Evolutionary conservation across 2,329 filamentous ascomycete genomes (phyloP).

Genomic region (Sporothrix sp.): DNA sequence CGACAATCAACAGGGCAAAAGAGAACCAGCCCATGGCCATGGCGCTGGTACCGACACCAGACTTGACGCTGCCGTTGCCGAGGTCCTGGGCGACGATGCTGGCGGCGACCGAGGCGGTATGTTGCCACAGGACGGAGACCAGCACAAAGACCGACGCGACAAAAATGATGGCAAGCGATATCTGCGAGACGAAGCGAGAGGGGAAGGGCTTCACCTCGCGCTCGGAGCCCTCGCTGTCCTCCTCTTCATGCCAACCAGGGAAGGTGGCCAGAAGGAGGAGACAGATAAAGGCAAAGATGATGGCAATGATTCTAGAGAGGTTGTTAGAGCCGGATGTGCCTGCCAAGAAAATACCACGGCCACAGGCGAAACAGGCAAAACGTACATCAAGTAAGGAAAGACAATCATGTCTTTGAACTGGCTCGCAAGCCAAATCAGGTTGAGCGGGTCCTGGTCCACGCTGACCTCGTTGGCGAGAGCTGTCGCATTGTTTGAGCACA

Average conservation of each 20-base stretch:
- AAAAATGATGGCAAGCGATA: slow-evolving; percentile 87
- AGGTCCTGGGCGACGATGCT: slow-evolving; percentile 89
- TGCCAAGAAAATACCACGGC: no score
- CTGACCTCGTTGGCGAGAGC: slow-evolving; percentile 80
- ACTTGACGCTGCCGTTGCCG: slow-evolving; percentile 77
- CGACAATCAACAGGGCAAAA: slow-evolving; percentile 84
- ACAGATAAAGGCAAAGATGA: slow-evolving; percentile 93
- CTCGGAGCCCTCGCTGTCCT: slow-evolving; percentile 69
- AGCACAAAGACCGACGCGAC: slow-evolving; percentile 60
- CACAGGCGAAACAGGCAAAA: slow-evolving; percentile 15
- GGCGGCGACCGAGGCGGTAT: slow-evolving; percentile 92
- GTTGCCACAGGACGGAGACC: slow-evolving; percentile 78
- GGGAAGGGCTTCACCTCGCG: slow-evolving; percentile 92
- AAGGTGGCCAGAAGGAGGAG: slow-evolving; percentile 93
- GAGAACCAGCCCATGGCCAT: slow-evolving; percentile 99
- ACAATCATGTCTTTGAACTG: slow-evolving; percentile 99
- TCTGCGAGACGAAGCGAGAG: slow-evolving; percentile 81
- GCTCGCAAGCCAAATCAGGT: slow-evolving; percentile 90
- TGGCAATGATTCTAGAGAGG: slow-evolving; percentile 72
- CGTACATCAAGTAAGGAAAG: slow-evolving; percentile 90
- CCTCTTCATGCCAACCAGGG: slow-evolving; percentile 92
- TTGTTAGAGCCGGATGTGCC: no score
- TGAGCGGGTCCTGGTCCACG: slow-evolving; percentile 89
- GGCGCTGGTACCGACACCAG: slow-evolving; percentile 82
- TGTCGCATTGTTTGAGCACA: slow-evolving; percentile 96